Percentiles rank a stretch among this genome's conserved stretches.
These are phyloP conservation scores for Neurospora sp. DNA, from an alignment of 2,329 filamentous ascomycete species.

Conservation along the genomic window DNA sequence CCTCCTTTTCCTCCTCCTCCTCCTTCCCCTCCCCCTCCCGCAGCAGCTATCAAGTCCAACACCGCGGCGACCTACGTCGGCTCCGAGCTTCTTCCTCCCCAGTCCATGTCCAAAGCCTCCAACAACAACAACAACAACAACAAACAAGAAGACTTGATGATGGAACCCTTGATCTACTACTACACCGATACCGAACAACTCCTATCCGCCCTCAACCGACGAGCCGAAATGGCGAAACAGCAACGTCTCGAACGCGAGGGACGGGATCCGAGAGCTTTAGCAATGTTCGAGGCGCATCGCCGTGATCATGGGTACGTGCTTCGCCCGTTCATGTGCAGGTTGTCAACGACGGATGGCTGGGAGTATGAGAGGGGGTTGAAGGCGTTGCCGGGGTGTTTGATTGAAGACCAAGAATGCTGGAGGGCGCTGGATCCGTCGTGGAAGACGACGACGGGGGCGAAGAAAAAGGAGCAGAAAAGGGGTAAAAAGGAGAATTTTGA, in stretches of 20 bases:
- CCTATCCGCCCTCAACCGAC: not conserved
- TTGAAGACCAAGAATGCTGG: not conserved
- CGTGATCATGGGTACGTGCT: not conserved
- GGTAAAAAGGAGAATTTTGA: not conserved
- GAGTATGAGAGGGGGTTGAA: not conserved
- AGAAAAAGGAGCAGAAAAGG: not conserved
- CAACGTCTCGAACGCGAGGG: not conserved
- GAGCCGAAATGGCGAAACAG: not conserved
- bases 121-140: not conserved
- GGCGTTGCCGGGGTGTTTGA: not conserved
- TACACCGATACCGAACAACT: not conserved
- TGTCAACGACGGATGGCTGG: not conserved
- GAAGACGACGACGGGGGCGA: not conserved
- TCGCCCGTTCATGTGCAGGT: not conserved
- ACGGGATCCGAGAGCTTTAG: not conserved
- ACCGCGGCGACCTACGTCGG: not conserved
- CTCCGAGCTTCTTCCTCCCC: not conserved
- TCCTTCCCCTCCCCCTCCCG: no score
- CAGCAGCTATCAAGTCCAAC: not conserved
- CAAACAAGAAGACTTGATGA: not conserved
- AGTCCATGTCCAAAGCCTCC: no score
- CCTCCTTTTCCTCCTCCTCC: not conserved
- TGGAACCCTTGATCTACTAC: not conserved
- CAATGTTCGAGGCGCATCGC: not conserved
- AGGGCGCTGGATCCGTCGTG: not conserved